Conservation (phyloP, 768 basidiomycete species). For the Suillus americanus region DNA sequence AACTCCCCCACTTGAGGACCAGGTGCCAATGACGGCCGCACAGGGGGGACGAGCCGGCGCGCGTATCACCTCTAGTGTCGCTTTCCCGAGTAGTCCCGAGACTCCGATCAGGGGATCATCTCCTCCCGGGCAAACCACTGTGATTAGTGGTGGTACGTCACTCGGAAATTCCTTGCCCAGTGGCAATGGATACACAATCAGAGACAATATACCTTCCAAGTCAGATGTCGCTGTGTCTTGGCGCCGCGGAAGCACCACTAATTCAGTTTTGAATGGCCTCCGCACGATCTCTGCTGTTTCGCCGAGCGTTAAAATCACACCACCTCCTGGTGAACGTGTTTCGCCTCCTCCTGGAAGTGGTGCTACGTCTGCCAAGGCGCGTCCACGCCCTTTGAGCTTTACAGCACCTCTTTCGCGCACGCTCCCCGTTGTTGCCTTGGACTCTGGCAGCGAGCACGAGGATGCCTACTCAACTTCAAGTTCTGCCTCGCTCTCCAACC, state of each 20-base stretch:
- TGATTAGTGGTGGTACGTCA: conserved; percentile 73
- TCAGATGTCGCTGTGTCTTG: conserved; percentile 79
- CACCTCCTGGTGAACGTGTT: conserved; percentile 60
- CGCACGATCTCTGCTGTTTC: conserved; percentile 53
- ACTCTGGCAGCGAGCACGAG: conserved; percentile 53
- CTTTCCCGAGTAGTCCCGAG: conserved; percentile 42
- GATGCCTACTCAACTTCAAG: conserved; percentile 58
- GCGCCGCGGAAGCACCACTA: conserved; percentile 70
- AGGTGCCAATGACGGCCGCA: conserved; percentile 79
- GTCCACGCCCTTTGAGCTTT: conserved; percentile 72
- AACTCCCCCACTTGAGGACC: conserved; percentile 44
- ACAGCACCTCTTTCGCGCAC: conserved; percentile 45
- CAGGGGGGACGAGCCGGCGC: conserved; percentile 76
- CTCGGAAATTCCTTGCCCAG: conserved; percentile 55
- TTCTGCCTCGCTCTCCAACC: conserved; percentile 65
- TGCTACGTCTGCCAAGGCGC: conserved; percentile 33
- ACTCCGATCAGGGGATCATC: conserved; percentile 37
- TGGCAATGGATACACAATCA: conserved; percentile 24
- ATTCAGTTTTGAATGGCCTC: conserved; percentile 69
- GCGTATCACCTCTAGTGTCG: conserved; percentile 45
- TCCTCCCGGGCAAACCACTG: conserved; percentile 59
- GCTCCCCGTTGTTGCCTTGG: conserved; percentile 53
- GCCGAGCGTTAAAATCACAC: conserved; percentile 71
- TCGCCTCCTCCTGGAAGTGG: conserved; percentile 47
- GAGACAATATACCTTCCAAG: conserved; percentile 58